Percentiles rank a stretch among this genome's conserved stretches.
These are phyloP conservation scores for Ampelocalamus luodianensis DNA, from an alignment of 176 grass and related monocot species.

Conservation along the genomic window DNA sequence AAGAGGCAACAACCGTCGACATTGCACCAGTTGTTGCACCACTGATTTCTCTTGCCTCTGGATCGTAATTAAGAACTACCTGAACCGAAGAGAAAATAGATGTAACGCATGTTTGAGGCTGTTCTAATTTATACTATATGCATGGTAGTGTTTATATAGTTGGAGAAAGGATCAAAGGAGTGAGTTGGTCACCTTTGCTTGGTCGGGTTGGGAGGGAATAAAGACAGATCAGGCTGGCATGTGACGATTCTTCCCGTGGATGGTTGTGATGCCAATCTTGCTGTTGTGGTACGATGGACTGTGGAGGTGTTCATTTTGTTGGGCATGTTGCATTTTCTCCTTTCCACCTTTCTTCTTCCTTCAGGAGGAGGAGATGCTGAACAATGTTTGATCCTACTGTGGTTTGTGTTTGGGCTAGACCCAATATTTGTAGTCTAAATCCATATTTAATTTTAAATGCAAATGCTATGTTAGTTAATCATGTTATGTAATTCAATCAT, in stretches of 20 bases:
- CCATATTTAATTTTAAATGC: no score
- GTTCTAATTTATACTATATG: neutral
- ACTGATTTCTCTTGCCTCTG: neutral
- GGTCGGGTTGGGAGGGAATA: constrained; percentile 20
- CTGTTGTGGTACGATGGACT: neutral
- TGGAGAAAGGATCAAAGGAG: no score
- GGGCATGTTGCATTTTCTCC: neutral
- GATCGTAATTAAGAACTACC: neutral
- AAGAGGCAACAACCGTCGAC: constrained; percentile 40
- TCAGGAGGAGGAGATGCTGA: neutral
- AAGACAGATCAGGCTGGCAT: neutral
- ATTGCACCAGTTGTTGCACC: neutral
- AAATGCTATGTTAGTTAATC: accelerated
- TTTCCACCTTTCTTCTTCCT: neutral
- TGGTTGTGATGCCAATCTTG: neutral
- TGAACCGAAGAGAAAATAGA: neutral
- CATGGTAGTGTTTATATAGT: neutral
- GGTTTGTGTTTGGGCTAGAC: no score
- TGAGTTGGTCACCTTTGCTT: constrained; percentile 38
- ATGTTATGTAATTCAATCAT: no score
- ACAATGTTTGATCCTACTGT: neutral
- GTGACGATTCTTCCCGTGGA: neutral
- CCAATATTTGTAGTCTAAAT: no score
- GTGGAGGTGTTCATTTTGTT: neutral
- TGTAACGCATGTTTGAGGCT: neutral